Conservation (phyloP, 2,329 filamentous ascomycete genomes). For the Colletotrichum costaricense region DNA sequence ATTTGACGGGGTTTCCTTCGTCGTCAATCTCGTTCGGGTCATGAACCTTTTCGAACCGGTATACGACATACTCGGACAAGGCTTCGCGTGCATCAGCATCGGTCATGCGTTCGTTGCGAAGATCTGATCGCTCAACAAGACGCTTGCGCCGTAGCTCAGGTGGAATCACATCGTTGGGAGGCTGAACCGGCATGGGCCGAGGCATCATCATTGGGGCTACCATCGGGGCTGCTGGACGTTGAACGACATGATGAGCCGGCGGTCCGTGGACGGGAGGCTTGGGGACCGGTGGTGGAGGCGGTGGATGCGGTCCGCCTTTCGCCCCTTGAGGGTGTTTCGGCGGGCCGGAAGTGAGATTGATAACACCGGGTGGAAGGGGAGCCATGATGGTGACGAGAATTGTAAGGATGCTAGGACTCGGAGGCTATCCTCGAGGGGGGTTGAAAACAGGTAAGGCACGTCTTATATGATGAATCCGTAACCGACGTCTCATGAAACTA, state of each 20-base stretch:
- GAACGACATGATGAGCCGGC: background rate
- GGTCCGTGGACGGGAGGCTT: background rate
- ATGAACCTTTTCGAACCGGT: constrained; percentile 54
- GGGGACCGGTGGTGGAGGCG: background rate
- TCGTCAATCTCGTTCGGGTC: constrained; percentile 48
- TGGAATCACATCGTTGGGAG: constrained; percentile 21
- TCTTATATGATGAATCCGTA: constrained; percentile 1
- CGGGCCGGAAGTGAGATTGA: background rate
- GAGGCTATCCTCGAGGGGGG: background rate
- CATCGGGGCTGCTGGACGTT: background rate
- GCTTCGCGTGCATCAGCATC: constrained; percentile 51
- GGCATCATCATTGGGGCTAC: background rate
- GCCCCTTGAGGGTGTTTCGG: constrained; percentile 6
- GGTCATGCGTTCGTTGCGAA: constrained; percentile 49
- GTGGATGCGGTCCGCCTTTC: background rate
- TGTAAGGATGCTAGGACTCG: background rate
- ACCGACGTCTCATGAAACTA: background rate
- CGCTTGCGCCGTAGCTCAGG: constrained; percentile 35
- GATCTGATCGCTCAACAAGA: constrained; percentile 46
- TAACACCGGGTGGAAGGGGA: constrained; percentile 8
- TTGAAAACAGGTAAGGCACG: background rate
- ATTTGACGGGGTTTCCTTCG: constrained; percentile 45
- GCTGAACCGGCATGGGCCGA: constrained; percentile 11
- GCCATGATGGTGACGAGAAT: constrained; percentile 15
- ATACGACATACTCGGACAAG: constrained; percentile 53